These are phyloP conservation scores for Phytophthora chlamydospora DNA, from an alignment of 352 stramenopile genomes.

Conservation along the genomic window DNA sequence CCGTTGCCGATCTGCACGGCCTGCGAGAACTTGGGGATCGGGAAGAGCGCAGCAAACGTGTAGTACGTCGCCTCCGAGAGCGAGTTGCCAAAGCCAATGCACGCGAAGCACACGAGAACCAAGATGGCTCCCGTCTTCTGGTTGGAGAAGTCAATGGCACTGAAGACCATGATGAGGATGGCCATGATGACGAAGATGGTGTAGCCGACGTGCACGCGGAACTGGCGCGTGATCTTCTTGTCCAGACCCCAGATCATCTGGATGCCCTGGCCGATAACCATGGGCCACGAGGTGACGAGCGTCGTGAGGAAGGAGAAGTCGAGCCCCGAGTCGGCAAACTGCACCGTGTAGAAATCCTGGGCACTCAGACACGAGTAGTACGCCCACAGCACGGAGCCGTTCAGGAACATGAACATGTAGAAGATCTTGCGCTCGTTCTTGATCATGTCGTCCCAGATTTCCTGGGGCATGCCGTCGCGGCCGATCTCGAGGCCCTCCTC, in stretches of 20 bases:
- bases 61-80: constrained; percentile 68
- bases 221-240: constrained; percentile 52
- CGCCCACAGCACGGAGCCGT: constrained; percentile 71
- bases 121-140: constrained; percentile 54
- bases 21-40: constrained; percentile 68
- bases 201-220: constrained; percentile 59
- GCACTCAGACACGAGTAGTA: constrained; percentile 80
- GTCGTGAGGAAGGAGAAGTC: constrained; percentile 78
- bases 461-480: constrained; percentile 54
- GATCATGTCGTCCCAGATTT: constrained; percentile 66
- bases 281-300: constrained; percentile 61
- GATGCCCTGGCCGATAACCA: constrained; percentile 53
- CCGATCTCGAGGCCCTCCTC: constrained; percentile 26
- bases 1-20: constrained; percentile 70
- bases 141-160: constrained; percentile 51
- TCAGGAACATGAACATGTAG: constrained; percentile 74
- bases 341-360: constrained; percentile 61
- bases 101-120: constrained; percentile 60
- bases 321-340: constrained; percentile 55
- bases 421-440: constrained; percentile 61
- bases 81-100: constrained; percentile 61
- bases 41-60: constrained; percentile 63
- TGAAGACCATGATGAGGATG: constrained; percentile 73
- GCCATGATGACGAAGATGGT: constrained; percentile 57
- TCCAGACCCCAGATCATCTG: constrained; percentile 68